phyloP scores from a whole-genome alignment of 257 asterid genomes.

The Primulina tabacum region DNA sequence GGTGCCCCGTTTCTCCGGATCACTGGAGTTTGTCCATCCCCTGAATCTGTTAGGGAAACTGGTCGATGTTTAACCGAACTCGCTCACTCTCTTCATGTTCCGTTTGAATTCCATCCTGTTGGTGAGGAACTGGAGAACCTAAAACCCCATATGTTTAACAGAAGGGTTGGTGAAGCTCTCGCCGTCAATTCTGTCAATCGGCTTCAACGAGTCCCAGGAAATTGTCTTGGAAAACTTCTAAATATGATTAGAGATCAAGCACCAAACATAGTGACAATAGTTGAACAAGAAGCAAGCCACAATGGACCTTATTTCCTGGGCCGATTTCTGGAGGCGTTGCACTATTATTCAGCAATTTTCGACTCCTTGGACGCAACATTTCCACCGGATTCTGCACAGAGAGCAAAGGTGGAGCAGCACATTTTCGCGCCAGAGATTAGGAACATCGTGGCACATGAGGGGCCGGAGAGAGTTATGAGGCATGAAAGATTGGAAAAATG shows the following conservation, averaged over 20 bases:
- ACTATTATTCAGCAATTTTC: constrained; percentile 71
- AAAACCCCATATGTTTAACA: constrained; percentile 74
- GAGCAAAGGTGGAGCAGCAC: constrained; percentile 76
- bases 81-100: constrained; percentile 77
- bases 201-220: constrained; percentile 61
- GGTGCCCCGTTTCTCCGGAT: constrained; percentile 79
- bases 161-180: constrained; percentile 79
- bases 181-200: constrained; percentile 79
- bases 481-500: constrained; percentile 81
- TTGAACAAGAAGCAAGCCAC: constrained; percentile 87
- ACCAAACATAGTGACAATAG: constrained; percentile 81
- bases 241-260: constrained; percentile 75
- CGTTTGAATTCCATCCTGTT: constrained; percentile 73
- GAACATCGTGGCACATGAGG: constrained; percentile 71
- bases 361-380: constrained; percentile 85
- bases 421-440: constrained; percentile 75
- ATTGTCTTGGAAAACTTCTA: constrained; percentile 51
- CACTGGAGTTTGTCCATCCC: constrained; percentile 77
- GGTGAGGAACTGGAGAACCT: constrained; percentile 71
- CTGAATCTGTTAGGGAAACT: constrained; percentile 56
- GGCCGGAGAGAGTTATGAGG: constrained; percentile 55
- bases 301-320: constrained; percentile 89
- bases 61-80: constrained; percentile 65
- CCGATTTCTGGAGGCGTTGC: constrained; percentile 72
- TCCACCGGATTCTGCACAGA: constrained; percentile 70